Conservation (phyloP, 2,329 filamentous ascomycete genomes). For the Trichoderma sp. region DNA sequence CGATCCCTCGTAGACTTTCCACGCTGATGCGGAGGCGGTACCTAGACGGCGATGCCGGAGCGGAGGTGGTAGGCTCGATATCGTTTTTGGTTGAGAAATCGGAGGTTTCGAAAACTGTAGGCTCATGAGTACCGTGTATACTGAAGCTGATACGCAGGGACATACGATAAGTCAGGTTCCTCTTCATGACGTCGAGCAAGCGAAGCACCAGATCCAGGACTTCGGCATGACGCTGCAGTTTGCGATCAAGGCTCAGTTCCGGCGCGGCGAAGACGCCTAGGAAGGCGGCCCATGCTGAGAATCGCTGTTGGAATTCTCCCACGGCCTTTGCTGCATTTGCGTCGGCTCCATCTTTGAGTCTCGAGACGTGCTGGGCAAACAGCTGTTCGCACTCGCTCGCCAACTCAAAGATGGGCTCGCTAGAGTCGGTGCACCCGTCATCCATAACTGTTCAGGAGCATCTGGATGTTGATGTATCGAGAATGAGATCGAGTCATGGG, state of each 20-base stretch:
- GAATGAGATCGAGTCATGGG: background rate
- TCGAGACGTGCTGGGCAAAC: background rate
- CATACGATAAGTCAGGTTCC: constrained; percentile 23
- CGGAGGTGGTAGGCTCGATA: background rate
- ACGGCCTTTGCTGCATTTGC: constrained; percentile 16
- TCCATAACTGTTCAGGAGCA: background rate
- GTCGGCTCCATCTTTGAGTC: background rate
- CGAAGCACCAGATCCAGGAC: constrained; percentile 25
- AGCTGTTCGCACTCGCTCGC: background rate
- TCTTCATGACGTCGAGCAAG: constrained; percentile 21
- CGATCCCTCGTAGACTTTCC: constrained; percentile 14
- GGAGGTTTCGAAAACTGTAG: background rate
- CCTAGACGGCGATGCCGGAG: background rate
- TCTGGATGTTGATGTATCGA: background rate
- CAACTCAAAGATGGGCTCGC: background rate
- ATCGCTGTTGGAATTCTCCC: constrained; percentile 25
- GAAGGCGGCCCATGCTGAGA: constrained; percentile 26
- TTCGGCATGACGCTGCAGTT: constrained; percentile 8
- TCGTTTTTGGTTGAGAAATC: no score
- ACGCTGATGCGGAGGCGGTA: background rate
- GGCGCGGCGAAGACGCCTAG: constrained; percentile 22
- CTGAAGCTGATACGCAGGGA: background rate
- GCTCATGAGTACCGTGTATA: background rate
- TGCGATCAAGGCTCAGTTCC: constrained; percentile 26
- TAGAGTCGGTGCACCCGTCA: background rate